Evolutionary conservation across 2,329 filamentous ascomycete species (phyloP), one percentile per base, ranked within the genome.

Genomic region (Zalaria obscura): DNA sequence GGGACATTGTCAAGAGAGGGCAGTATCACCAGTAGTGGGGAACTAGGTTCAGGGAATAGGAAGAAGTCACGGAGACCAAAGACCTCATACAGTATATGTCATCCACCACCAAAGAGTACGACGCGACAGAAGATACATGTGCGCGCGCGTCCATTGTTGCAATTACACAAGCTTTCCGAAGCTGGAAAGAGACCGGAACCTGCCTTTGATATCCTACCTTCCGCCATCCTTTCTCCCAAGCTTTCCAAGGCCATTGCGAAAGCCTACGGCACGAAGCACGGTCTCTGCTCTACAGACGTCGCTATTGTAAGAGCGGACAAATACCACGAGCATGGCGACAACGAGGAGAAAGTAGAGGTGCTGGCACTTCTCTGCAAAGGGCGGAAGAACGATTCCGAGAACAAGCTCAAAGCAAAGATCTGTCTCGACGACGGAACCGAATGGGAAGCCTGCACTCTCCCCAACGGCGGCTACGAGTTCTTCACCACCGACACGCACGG

Each of bases 221-320:
- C 50, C 44, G 64, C 50, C 40, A 67, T 69, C 48, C 76, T 75
- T 43, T 69, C 77, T 25, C 72, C 77, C 4, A 68, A 70, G 11
- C 60, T 83, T 25, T 66, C 71, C 2, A 73, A 75, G 52, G 69
- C 70, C 5, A 79, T 79, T 47, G 76, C 79, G 1, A 70, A 73
- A 5, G 68, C 83, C 38, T 79, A 83, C 51, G 69, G 72, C 40
- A 70, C 72, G 25, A 77, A 76, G 51, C 73, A 75, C 36, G 70
- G 76, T 41, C 63, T 88, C 3, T 75, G 78, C 28, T 68, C 74
- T 25, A 75, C 81, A 47, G 83, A 88, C 56, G 64, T 88, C 8
- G 70, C 88, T 43, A 59, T 89, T 36, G 70, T 87, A 27, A 75
- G 72, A 50, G 82, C 80, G 42, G 80, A 84, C 49, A 73, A 80